phyloP scores from a whole-genome alignment of 768 basidiomycete species.

The Boletus vermiculosoides region DNA sequence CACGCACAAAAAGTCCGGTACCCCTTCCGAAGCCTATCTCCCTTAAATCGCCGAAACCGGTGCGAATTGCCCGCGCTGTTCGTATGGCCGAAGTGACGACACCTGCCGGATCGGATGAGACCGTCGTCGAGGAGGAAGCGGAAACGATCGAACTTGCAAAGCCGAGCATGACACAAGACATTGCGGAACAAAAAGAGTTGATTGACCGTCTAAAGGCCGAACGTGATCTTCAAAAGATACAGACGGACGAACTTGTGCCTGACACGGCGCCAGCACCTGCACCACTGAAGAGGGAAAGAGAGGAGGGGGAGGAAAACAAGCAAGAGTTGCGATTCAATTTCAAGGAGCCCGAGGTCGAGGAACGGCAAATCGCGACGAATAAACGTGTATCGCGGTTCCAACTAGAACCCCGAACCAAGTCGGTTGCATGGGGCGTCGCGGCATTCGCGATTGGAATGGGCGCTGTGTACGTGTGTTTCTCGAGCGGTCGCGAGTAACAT shows the following conservation, averaged over 20 bases:
- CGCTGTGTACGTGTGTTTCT: slow-evolving; percentile 62
- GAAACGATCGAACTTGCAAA: slow-evolving; percentile 58
- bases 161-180: slow-evolving; percentile 65
- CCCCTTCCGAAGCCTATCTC: slow-evolving; percentile 28
- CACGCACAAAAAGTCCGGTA: slow-evolving; percentile 44
- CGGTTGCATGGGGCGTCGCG: slow-evolving; percentile 78
- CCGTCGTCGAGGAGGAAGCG: slow-evolving; percentile 63
- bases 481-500: background rate
- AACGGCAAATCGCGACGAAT: slow-evolving; percentile 61
- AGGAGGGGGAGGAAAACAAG: slow-evolving; percentile 41
- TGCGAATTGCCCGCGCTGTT: slow-evolving; percentile 20
- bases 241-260: slow-evolving; percentile 17
- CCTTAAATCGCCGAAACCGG: slow-evolving; percentile 36
- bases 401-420: slow-evolving; percentile 67
- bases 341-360: slow-evolving; percentile 63
- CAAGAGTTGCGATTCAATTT: slow-evolving; percentile 57
- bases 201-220: slow-evolving; percentile 71
- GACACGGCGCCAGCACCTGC: slow-evolving; percentile 25
- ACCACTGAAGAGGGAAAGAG: slow-evolving; percentile 51
- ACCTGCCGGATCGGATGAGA: slow-evolving; percentile 59
- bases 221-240: slow-evolving; percentile 40
- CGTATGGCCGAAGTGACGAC: slow-evolving; percentile 39
- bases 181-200: slow-evolving; percentile 74
- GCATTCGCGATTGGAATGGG: slow-evolving; percentile 83
- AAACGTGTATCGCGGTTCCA: slow-evolving; percentile 55